phyloP scores from a whole-genome alignment of 2,329 filamentous ascomycete species.

The Taxawa tesnikishii region DNA sequence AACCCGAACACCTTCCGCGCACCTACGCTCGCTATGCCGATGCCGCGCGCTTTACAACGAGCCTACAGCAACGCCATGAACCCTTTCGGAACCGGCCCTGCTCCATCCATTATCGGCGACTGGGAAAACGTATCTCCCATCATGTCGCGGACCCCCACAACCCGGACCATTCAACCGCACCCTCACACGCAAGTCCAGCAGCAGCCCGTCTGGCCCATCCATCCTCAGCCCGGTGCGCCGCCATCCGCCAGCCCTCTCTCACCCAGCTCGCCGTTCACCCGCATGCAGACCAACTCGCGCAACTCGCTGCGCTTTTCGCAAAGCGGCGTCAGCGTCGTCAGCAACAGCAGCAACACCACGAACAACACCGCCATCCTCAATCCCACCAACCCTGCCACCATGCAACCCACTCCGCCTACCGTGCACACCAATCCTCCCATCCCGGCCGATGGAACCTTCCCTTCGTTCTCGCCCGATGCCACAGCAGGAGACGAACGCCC shows the following conservation, averaged over 20 bases:
- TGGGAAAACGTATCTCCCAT: conserved; percentile 11
- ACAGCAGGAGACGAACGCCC: conserved; percentile 1
- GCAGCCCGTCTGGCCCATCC: background rate
- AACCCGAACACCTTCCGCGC: conserved; percentile 5
- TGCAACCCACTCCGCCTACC: conserved; percentile 3
- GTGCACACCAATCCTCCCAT: conserved; percentile 1
- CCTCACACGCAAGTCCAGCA: conserved; percentile 8
- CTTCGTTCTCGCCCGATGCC: conserved; percentile 3
- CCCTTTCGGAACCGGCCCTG: conserved; percentile 8
- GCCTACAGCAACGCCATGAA: conserved; percentile 19
- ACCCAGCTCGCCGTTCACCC: background rate
- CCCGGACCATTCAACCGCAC: conserved; percentile 3
- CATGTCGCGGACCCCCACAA: conserved; percentile 1
- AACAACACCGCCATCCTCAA: background rate
- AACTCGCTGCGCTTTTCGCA: background rate
- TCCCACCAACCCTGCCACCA: background rate
- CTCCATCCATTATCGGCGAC: conserved; percentile 14
- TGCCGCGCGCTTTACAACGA: conserved; percentile 16
- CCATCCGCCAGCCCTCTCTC: background rate
- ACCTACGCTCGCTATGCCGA: conserved; percentile 2
- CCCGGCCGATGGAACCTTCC: conserved; percentile 3
- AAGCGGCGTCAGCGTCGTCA: background rate
- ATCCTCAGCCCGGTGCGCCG: background rate
- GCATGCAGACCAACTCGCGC: background rate
- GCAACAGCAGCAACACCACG: conserved; percentile 1